Conservation (phyloP, 1,284 basidiomycete genomes). For the Pholiota adiposa region DNA sequence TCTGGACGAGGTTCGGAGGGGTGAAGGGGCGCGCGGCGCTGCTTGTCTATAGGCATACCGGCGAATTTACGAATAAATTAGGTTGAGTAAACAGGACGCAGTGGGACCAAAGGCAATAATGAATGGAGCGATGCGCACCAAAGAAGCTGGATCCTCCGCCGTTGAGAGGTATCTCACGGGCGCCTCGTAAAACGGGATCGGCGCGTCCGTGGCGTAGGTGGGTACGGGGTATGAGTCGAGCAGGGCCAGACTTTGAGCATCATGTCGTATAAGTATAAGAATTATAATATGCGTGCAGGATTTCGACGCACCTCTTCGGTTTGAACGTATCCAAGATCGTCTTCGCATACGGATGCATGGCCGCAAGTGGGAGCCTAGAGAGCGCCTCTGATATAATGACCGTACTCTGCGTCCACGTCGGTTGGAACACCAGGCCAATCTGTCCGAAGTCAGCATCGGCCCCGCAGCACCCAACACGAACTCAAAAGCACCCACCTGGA, state of each 20-base stretch:
- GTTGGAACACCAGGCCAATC: constrained; percentile 59
- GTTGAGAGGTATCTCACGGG: constrained; percentile 61
- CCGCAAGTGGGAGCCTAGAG: constrained; percentile 51
- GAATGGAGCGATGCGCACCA: constrained; percentile 13
- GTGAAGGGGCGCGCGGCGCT: constrained; percentile 41
- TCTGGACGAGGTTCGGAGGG: constrained; percentile 64
- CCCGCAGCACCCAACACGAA: background rate
- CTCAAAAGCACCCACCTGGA: constrained; percentile 43
- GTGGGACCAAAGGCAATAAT: too few relatives aligned
- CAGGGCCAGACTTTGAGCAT: constrained; percentile 44
- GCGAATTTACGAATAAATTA: background rate
- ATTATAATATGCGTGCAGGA: background rate
- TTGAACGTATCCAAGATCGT: constrained; percentile 46
- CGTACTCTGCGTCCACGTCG: constrained; percentile 48
- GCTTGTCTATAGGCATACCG: background rate
- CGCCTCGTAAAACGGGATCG: constrained; percentile 42
- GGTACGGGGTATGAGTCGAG: constrained; percentile 59
- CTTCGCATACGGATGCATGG: constrained; percentile 54
- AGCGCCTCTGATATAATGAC: constrained; percentile 60
- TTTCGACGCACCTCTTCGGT: constrained; percentile 47
- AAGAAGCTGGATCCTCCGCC: constrained; percentile 24
- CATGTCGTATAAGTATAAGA: background rate
- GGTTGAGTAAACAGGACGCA: background rate
- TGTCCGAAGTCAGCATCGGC: constrained; percentile 24
- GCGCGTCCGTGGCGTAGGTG: constrained; percentile 49